Evolutionary conservation across 805 yeast genomes (phyloP), one percentile per base, ranked within the genome.

Genomic region (Kodamaea neixiangensis): DNA sequence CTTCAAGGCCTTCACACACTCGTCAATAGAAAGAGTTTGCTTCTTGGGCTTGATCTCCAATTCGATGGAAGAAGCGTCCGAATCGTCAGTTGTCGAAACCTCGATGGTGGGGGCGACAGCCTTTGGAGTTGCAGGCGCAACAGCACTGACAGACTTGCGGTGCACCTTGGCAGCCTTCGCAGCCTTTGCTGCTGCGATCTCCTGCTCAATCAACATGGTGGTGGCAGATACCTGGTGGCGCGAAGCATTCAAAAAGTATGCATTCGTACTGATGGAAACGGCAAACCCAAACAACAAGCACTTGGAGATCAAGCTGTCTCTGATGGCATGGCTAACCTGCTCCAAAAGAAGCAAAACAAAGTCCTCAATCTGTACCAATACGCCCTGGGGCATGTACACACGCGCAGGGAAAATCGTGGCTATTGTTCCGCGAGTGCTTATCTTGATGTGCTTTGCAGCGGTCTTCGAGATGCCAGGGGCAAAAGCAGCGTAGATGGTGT

Each of bases 181-280:
- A 7, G 51, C 47, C 43, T 58, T 59, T 17, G 75, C 71, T 50
- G 67, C 65, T 5, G 73, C 56, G 15, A 71, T 62, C 55, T 69
- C 75, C 42, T 77, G 55, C 53, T 68, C 73, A 46, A 75, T 66
- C 69, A 73, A 69, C 46, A 66, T 66, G 49, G 68, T 66, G 33
- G 73, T 65, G 48, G 80, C 69, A 50, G 73, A 68, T 7, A 81
- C 75, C 58, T 86, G 88, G 48, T 78, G 76, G 66, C 88, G 80
- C n/a, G 96, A 87, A 51, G 89, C 94, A 61, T 90, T 89, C 66
- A 93, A 79, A 58, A 94, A 77, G 67, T 92, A 93, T 46, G 87
- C 83, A 66, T 94, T 94, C 56, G 89, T 83, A 5, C 87, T 83
- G 49, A 89, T 80, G 57, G 96, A 87, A 56, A 89, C 72, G 20